Conservation (phyloP, 768 basidiomycete genomes). For the Harrya chromipes region DNA sequence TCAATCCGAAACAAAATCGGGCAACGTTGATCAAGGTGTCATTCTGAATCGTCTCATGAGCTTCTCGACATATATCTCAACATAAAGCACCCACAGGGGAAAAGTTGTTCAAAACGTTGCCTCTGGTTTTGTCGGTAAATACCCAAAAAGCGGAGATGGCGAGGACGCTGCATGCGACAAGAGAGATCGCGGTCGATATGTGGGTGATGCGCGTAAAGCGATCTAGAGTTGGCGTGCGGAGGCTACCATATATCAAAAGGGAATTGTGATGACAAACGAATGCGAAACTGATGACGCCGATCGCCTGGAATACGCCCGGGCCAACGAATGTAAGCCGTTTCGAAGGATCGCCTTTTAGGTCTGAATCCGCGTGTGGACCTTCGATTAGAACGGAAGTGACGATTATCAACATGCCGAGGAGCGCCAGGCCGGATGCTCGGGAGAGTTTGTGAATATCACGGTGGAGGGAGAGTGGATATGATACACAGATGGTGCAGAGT, state of each 20-base stretch:
- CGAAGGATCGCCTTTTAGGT: conserved; percentile 73
- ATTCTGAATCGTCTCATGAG: conserved; percentile 39
- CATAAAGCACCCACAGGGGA: conserved; percentile 47
- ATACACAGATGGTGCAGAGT: conserved; percentile 83
- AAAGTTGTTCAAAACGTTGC: conserved; percentile 98
- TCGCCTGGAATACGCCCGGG: conserved; percentile 87
- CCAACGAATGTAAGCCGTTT: conserved; percentile 73
- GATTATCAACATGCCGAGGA: conserved; percentile 92
- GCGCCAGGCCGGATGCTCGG: conserved; percentile 86
- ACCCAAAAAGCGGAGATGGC: conserved; percentile 84
- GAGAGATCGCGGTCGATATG: conserved; percentile 79
- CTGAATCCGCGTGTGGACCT: conserved; percentile 69
- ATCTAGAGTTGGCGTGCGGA: conserved; percentile 91
- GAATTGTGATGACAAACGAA: conserved; percentile 99
- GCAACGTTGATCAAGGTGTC: conserved; percentile 95
- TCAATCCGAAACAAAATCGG: conserved; percentile 88
- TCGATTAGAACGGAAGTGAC: conserved; percentile 82
- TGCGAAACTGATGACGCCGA: conserved; percentile 95
- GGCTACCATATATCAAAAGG: conserved; percentile 90
- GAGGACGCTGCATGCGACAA: conserved; percentile 81
- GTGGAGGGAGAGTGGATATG: conserved; percentile 93
- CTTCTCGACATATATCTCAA: not conserved
- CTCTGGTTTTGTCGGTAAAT: conserved; percentile 88
- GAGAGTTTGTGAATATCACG: conserved; percentile 97
- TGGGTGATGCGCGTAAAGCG: conserved; percentile 92